Base-by-base conservation (phyloP, 2,329 filamentous ascomycete genomes). In the Xylaria polymorpha region DNA sequence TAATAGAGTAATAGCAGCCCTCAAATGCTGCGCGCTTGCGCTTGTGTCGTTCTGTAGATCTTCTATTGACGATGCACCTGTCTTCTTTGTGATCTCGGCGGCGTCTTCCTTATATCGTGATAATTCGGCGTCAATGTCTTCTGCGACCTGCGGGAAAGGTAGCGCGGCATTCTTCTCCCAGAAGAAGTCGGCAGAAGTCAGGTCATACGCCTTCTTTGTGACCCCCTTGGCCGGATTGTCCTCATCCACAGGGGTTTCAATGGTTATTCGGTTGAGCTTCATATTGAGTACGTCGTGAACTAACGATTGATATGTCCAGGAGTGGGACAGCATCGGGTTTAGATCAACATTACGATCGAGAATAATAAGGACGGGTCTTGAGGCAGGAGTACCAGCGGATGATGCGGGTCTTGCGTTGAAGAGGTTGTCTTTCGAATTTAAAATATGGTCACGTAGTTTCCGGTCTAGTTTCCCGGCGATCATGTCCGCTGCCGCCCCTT, bases 291-390 rank as follows among this genome's bases (percentile, higher is more conserved):
- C 91, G 80, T 94, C 83, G 64, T 83, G 89, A 12, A 92, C 90
- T 22, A 94, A 83, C 4, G 91, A 93, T 78, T 93, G 91, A 74
- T 93, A 84, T 3, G 82, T 94, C 92, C 92, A 94, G 1, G 94
- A 98, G 81, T 99, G 96, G 15, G 95, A 98, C n/a, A 99, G 87
- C 96, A 99, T 98, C 2, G 96, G 94, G 72, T 97, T 94, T 62
- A 99, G 83, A 80, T 99, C 96, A 53, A 99, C 91, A 77, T 98
- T 98, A 74, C 96, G 91, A 81, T 99, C 96, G 57, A 98, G 91
- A 61, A 99, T 92, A 73, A 99, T 90, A 55, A 99, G 88, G 0
- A 98, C 94, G 0, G 97, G 96, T 58, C 97, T 86, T 29, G 93
- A 92, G 9, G 90, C 88, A 1, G 91, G 87, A 0, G 92, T 91